Evolutionary conservation across 805 yeast species (phyloP).

Genomic region (Kluyveromyces aestuarii): DNA sequence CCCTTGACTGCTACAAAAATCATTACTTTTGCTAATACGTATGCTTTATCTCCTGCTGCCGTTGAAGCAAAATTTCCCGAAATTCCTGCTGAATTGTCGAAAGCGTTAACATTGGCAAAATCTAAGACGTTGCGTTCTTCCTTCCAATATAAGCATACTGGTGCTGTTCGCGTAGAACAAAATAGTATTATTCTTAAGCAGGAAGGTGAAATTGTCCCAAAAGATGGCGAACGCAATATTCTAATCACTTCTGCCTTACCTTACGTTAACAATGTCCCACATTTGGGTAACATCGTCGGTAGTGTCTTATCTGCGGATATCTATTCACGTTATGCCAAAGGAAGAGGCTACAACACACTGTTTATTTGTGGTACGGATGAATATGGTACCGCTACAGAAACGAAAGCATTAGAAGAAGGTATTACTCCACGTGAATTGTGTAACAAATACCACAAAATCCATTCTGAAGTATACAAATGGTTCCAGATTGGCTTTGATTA

Average conservation of each 20-base stretch:
- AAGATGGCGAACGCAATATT: constrained; percentile 64
- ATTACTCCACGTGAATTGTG: constrained; percentile 84
- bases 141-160: constrained; percentile 33
- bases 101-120: constrained; percentile 40
- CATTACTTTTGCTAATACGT: constrained; percentile 50
- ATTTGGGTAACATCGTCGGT: constrained; percentile 94
- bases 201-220: constrained; percentile 48
- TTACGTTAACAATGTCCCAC: constrained; percentile 97
- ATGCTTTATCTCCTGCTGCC: constrained; percentile 30
- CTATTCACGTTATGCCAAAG: constrained; percentile 80
- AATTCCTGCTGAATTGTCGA: constrained; percentile 30
- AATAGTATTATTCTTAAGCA: constrained; percentile 20
- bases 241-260: constrained; percentile 95
- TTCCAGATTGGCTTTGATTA: constrained; percentile 89
- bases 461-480: constrained; percentile 91
- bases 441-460: constrained; percentile 81
- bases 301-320: constrained; percentile 93
- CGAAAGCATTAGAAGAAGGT: constrained; percentile 92
- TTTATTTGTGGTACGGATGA: constrained; percentile 97
- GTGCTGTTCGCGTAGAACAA: constrained; percentile 23
- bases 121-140: constrained; percentile 26
- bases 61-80: constrained; percentile 19
- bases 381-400: constrained; percentile 98
- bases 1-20: constrained; percentile 42
- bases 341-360: constrained; percentile 78